Percentiles rank a stretch among this genome's conserved stretches.
These are phyloP conservation scores for Tulasnella calospora DNA, from an alignment of 768 basidiomycete species.

Conservation along the genomic window DNA sequence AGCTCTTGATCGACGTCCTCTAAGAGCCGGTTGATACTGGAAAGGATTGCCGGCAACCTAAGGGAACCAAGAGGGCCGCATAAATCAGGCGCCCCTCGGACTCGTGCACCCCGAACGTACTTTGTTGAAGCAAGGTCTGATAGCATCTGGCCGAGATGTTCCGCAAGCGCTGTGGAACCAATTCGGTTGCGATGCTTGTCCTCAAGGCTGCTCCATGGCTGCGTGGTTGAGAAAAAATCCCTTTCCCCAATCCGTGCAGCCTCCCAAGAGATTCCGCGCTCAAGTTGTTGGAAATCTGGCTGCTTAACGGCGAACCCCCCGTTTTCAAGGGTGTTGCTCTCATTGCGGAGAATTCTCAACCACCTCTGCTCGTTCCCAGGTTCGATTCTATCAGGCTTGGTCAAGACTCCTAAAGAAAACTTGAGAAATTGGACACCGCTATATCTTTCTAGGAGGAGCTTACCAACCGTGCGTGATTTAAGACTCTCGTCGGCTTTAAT, in stretches of 20 bases:
- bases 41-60: conserved; percentile 14
- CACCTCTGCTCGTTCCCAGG: conserved; percentile 45
- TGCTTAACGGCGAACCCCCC: conserved; percentile 62
- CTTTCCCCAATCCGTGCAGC: conserved; percentile 56
- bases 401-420: too few species aligned
- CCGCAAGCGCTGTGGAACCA: conserved; percentile 54
- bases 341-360: conserved; percentile 38
- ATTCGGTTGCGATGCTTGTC: conserved; percentile 43
- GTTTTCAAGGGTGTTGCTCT: conserved; percentile 41
- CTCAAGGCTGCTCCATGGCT: too few species aligned
- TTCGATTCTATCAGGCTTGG: conserved; percentile 46
- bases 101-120: too few species aligned
- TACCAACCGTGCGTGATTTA: conserved; percentile 56
- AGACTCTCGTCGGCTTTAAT: conserved; percentile 56
- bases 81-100: neutral
- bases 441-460: too few species aligned
- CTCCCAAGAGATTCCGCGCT: conserved; percentile 53
- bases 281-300: conserved; percentile 47
- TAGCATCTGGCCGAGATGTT: conserved; percentile 54
- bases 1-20: neutral
- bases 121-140: conserved; percentile 56
- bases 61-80: neutral
- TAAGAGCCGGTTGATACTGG: neutral
- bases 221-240: conserved; percentile 45
- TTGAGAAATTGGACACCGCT: too few species aligned